A percentile compares a stretch with the other conserved stretches of the same genome.
These are phyloP conservation scores for Eleusine coracana DNA, from an alignment of 176 grass and related monocot genomes.

Conservation along the genomic window DNA sequence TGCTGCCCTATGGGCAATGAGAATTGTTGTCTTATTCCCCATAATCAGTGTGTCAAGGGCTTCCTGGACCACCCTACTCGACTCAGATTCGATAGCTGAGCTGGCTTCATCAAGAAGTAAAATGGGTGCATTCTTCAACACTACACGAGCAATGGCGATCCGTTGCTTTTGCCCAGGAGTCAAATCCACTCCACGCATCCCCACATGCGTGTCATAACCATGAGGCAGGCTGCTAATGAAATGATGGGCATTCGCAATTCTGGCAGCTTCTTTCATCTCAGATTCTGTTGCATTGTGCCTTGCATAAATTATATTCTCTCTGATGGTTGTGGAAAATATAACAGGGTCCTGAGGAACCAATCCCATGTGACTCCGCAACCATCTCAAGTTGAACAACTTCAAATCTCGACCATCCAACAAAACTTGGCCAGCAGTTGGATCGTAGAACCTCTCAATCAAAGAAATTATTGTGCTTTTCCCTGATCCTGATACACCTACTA, in stretches of 20 bases:
- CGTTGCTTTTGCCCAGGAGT: constrained; percentile 94
- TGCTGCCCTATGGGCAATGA: constrained; percentile 79
- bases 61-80: constrained; percentile 94
- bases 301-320: constrained; percentile 97
- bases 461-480: constrained; percentile 95
- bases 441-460: constrained; percentile 94
- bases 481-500: constrained; percentile 92
- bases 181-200: constrained; percentile 88
- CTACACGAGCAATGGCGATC: constrained; percentile 90
- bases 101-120: constrained; percentile 92
- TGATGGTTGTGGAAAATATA: constrained; percentile 98
- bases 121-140: constrained; percentile 96
- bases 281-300: constrained; percentile 92
- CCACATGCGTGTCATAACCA: constrained; percentile 95
- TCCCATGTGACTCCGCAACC: constrained; percentile 92
- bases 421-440: constrained; percentile 83
- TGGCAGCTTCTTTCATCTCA: constrained; percentile 97
- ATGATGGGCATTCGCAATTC: constrained; percentile 95
- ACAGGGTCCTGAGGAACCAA: constrained; percentile 95
- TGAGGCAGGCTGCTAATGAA: constrained; percentile 98
- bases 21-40: constrained; percentile 96
- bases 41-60: constrained; percentile 91
- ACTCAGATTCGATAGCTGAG: constrained; percentile 93
- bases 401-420: constrained; percentile 91
- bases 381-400: constrained; percentile 95